Evolutionary conservation across 2,329 filamentous ascomycete species (phyloP), one percentile per base, ranked within the genome.

Genomic region (Xylariales sp.): DNA sequence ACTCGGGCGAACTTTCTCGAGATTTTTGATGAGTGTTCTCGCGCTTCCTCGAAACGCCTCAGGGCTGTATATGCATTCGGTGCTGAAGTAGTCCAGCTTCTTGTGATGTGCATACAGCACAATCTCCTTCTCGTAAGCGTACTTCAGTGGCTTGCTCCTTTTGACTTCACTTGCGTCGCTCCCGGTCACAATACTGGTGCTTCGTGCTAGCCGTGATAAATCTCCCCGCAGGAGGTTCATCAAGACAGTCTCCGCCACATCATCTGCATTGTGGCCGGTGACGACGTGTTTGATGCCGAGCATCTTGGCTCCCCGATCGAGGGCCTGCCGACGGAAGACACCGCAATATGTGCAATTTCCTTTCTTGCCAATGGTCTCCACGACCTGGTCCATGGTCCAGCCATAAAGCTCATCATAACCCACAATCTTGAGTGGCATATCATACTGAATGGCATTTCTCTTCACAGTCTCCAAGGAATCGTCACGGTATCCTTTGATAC

Each of bases 381-480:
- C 94, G 8, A 98, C 93, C 56, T 97, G 88, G 56, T 98, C 93
- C 93, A 98, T 98, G 1, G 90, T 96, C 93, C 93, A 98, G 7
- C 91, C 93, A 59, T 98, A 98, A 8, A 98, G 70, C 54, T 96
- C 86, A 38, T 83, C 84, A 54, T 98, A 98, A 34, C 91, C 89
- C 34, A 98, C 80, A 40, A 98, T 95, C 51, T 88, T 87, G 33
- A 98, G 68, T 0, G 86, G 81, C 84, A 98, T 94, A 2, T 84
- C 81, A 63, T 97, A 96, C 61, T 97, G 89, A 11, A 77, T 61
- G 1, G 90, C 87, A 61, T 98, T 97, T 42, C 91, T 75, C 72
- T 96, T 96, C 31, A 98, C 93, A 0, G 93, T 97, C 64, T 97
- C 90, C 14, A 98, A 69, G 33, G 87, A 94, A 63, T 98, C 93